Conservation (phyloP, 306 rosid genomes). For the Dalbergia oliveri region DNA sequence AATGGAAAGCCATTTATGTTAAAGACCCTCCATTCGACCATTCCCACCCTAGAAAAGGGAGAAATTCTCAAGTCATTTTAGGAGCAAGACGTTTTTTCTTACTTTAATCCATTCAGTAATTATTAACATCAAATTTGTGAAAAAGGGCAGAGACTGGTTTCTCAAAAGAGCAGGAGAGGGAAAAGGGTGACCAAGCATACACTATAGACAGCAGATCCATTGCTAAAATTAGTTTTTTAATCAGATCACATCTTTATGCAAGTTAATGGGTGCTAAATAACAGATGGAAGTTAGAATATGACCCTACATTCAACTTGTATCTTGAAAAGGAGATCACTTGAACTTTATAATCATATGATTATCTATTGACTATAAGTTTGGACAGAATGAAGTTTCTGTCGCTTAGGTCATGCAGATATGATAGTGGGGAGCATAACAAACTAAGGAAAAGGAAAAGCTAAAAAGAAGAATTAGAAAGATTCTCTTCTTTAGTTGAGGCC, state of each 20-base stretch:
- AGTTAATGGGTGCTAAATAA: background rate
- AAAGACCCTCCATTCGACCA: too few species aligned
- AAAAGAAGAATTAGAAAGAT: background rate
- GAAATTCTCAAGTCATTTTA: too few species aligned
- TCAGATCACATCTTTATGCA: background rate
- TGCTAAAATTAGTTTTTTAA: too few species aligned
- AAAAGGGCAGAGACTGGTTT: too few species aligned
- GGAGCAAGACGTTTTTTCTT: too few species aligned
- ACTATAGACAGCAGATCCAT: too few species aligned
- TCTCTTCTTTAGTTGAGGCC: background rate
- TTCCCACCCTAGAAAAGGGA: too few species aligned
- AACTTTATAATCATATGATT: background rate
- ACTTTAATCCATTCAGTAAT: too few species aligned
- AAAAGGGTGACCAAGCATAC: too few species aligned
- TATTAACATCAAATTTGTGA: too few species aligned
- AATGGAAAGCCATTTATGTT: background rate
- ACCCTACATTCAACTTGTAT: background rate
- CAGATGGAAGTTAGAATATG: constrained; percentile 3
- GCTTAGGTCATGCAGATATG: background rate
- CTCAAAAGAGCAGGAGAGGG: too few species aligned
- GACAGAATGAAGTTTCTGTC: background rate
- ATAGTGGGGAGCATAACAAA: constrained; percentile 49
- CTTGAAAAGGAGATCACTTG: background rate
- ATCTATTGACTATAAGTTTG: constrained; percentile 16
- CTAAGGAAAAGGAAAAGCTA: background rate